A percentile compares a stretch with the other conserved stretches of the same genome.
Evolutionary conservation across 768 basidiomycete species (phyloP).

Genomic region (Auriscalpium vulgare): DNA sequence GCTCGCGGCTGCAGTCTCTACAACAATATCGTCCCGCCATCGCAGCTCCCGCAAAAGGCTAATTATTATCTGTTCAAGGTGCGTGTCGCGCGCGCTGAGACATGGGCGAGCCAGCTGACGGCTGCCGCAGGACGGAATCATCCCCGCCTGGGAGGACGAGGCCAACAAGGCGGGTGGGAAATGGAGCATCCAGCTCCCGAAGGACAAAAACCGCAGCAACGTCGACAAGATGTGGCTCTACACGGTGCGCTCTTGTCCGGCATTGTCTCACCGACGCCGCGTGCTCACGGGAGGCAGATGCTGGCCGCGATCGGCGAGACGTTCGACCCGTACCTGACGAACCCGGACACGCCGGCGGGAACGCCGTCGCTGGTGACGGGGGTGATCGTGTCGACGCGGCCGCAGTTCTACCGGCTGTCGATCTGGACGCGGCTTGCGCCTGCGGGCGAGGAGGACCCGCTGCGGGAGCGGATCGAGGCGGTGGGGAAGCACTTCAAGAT

Average conservation of each 20-base stretch:
- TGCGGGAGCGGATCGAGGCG: constrained; percentile 75
- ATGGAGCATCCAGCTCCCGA: constrained; percentile 96
- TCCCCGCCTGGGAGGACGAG: constrained; percentile 96
- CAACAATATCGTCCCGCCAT: constrained; percentile 96
- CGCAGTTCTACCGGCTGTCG: constrained; percentile 91
- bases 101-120: background rate
- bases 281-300: constrained; percentile 53
- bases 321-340: constrained; percentile 79
- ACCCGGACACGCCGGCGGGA: constrained; percentile 32
- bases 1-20: constrained; percentile 54
- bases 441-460: constrained; percentile 40
- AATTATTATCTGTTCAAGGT: constrained; percentile 99
- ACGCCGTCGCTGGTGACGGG: constrained; percentile 58
- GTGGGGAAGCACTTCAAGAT: constrained; percentile 91
- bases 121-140: constrained; percentile 73
- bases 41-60: constrained; percentile 88
- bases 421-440: constrained; percentile 96
- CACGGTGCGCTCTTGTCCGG: constrained; percentile 48
- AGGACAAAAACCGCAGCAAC: constrained; percentile 78
- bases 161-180: constrained; percentile 97
- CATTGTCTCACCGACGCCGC: constrained; percentile 2
- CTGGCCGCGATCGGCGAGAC: constrained; percentile 99
- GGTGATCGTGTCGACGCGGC: constrained; percentile 91
- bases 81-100: constrained; percentile 16
- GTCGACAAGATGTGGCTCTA: constrained; percentile 98